These are phyloP conservation scores for Xanthoparmelia taractica DNA, from an alignment of 495 filamentous ascomycete genomes.

Conservation along the genomic window DNA sequence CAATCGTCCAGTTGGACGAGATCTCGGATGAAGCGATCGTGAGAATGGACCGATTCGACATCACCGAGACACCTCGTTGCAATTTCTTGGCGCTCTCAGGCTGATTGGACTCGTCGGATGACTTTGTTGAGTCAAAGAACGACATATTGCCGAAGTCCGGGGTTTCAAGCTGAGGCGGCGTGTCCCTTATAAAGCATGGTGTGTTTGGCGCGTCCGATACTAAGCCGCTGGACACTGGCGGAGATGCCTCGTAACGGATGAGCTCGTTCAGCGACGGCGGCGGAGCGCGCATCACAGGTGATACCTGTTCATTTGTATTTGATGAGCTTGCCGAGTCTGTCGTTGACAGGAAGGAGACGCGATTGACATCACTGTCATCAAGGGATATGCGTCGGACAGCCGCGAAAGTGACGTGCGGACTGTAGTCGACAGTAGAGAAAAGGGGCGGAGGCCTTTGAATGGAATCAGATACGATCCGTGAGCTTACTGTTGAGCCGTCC, in stretches of 20 bases:
- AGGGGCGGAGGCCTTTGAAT: conserved; percentile 18
- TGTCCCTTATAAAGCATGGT: not conserved
- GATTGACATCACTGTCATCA: conserved; percentile 18
- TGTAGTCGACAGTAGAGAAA: conserved; percentile 18
- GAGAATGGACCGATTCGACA: conserved; percentile 24
- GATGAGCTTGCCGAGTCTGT: conserved; percentile 19
- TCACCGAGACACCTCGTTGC: conserved; percentile 21
- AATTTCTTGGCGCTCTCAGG: not conserved
- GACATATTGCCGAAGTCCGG: conserved; percentile 14
- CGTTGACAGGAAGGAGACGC: conserved; percentile 20
- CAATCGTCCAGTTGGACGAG: conserved; percentile 26
- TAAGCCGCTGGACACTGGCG: conserved; percentile 3
- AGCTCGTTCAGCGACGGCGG: conserved; percentile 3
- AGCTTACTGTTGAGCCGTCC: conserved; percentile 17
- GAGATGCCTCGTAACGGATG: not conserved
- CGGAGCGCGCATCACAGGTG: conserved; percentile 4
- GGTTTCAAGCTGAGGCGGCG: conserved; percentile 16
- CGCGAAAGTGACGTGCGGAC: conserved; percentile 17
- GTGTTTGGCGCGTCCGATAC: not conserved
- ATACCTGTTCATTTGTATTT: conserved; percentile 12
- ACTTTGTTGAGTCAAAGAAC: conserved; percentile 14
- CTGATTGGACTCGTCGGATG: conserved; percentile 11
- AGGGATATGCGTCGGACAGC: not conserved
- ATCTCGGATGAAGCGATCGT: conserved; percentile 28
- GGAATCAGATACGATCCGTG: conserved; percentile 16